Evolutionary conservation across 1,284 basidiomycete species (phyloP), one percentile per base, ranked within the genome.

Genomic region (Bondarzewia mesenterica): DNA sequence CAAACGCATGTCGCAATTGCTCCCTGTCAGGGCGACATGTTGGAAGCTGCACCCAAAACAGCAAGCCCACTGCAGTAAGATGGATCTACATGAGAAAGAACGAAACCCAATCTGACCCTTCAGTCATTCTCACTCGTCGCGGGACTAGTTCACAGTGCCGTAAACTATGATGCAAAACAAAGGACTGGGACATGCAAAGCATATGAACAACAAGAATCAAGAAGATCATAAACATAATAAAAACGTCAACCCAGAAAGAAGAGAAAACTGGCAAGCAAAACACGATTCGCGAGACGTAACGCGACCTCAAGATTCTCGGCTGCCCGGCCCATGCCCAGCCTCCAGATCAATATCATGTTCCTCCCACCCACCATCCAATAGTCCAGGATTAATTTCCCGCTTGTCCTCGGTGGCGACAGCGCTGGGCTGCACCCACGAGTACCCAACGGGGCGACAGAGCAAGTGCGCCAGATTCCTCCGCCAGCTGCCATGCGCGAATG

Each of bases 401-500:
- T 73, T 74, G 63, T 89, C 87, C 61, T 84, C 78, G 42, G 78
- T 82, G 50, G 73, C 80, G 16, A 75, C 54, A 20, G 62, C 77
- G 23, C 65, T 60, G 7, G 74, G 71, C 54, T 83, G 69, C 36
- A 89, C 59, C 85, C 84, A 90, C 39, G 84, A 83, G 59, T 71
- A 77, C 12, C 86, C 85, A 21, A 69, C 66, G 1, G 88, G 82
- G 25, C 87, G 71, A 65, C 87, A 89, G 44, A 90, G 65, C 47
- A 87, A 74, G 50, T 82, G 79, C 35, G 75, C 63, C 40, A 85
- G 56, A 61, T 90, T 90, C 50, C 75, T 68, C 54, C 75, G 68
- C 82, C 83, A 87, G 47, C 63, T 79, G 35, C 85, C 82, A 60
- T 87, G 83, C 48, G 82, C 80, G 65, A 89, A 90, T 35, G 87